These are phyloP conservation scores for Aureobasidium sp. DNA, from an alignment of 2,329 filamentous ascomycete genomes.

Conservation along the genomic window DNA sequence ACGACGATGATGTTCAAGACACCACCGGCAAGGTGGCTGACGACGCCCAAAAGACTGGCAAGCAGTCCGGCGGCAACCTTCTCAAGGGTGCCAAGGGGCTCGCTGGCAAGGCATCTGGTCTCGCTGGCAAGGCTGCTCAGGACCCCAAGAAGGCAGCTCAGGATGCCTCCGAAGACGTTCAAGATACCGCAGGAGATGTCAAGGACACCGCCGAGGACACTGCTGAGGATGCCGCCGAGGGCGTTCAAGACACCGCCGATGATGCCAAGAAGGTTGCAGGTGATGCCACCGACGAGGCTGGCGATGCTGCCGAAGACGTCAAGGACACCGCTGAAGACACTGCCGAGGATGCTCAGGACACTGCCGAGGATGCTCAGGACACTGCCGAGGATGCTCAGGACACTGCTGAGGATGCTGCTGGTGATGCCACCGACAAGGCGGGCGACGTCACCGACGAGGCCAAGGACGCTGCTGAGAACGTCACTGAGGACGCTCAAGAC, in stretches of 20 bases:
- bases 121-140: conserved; percentile 36
- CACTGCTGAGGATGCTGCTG: conserved; percentile 23
- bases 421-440: conserved; percentile 26
- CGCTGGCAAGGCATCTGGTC: conserved; percentile 38
- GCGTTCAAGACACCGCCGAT: conserved; percentile 28
- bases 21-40: conserved; percentile 27
- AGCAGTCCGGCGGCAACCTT: conserved; percentile 31
- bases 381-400: conserved; percentile 24
- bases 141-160: conserved; percentile 30
- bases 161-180: conserved; percentile 22
- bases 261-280: conserved; percentile 28
- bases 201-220: conserved; percentile 30
- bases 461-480: conserved; percentile 19
- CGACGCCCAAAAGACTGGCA: conserved; percentile 23
- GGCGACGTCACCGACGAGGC: conserved; percentile 20
- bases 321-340: conserved; percentile 27
- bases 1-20: conserved; percentile 23
- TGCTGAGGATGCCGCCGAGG: conserved; percentile 26
- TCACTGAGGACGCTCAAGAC: conserved; percentile 23
- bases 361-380: conserved; percentile 24
- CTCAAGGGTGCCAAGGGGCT: conserved; percentile 39
- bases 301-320: conserved; percentile 27
- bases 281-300: conserved; percentile 29
- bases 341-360: conserved; percentile 23
- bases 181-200: conserved; percentile 27